Percentiles rank a stretch among this genome's conserved stretches.
phyloP scores from a whole-genome alignment of 148 eudicot species.

The Camellia lanceoleosa region DNA sequence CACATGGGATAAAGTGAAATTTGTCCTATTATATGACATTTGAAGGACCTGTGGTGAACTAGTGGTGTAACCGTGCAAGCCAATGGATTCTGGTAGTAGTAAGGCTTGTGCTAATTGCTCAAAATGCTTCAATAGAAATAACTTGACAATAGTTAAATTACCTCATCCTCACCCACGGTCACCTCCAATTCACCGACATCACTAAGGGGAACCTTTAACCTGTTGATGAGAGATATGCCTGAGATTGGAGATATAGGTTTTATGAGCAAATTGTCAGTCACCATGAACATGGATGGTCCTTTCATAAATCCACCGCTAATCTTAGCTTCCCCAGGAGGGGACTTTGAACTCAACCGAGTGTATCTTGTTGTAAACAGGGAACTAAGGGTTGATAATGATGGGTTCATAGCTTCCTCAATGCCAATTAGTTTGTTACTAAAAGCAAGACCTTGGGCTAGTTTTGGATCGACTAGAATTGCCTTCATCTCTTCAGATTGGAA shows the following conservation, averaged over 20 bases:
- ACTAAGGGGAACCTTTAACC: background rate
- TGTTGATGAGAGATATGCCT: slow-evolving; percentile 10
- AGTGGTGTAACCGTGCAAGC: background rate
- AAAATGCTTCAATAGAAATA: background rate
- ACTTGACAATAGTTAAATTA: background rate
- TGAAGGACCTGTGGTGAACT: background rate
- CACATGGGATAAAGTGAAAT: no score
- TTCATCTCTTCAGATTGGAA: slow-evolving; percentile 12
- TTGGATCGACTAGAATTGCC: slow-evolving; percentile 16
- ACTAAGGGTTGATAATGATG: background rate
- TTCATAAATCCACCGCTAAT: background rate
- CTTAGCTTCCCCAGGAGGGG: background rate
- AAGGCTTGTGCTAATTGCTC: background rate
- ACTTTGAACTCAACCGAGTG: background rate
- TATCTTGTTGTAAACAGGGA: background rate
- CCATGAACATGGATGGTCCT: slow-evolving; percentile 14
- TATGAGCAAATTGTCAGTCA: slow-evolving; percentile 4
- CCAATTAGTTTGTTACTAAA: background rate
- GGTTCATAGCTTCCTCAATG: slow-evolving; percentile 6
- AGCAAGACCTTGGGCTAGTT: slow-evolving; percentile 19
- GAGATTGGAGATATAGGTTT: slow-evolving; percentile 5
- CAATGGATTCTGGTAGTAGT: background rate
- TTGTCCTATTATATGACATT: no score
- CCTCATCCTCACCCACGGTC: slow-evolving; percentile 12
- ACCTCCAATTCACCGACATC: background rate